Evolutionary conservation across 345 rosid genomes (phyloP).

Genomic region (Gossypioides kirkii): DNA sequence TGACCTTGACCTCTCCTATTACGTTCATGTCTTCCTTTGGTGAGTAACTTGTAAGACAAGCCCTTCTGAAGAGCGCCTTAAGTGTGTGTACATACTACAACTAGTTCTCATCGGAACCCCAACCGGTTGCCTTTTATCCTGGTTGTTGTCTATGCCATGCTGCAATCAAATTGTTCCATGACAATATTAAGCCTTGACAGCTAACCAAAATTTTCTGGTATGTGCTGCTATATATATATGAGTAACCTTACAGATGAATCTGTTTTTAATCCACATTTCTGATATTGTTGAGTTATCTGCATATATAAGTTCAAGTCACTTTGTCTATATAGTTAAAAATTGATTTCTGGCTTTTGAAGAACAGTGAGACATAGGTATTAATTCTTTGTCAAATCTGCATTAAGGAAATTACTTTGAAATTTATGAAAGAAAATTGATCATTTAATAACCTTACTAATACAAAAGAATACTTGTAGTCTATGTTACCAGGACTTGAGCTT

Average conservation of each 20-base stretch:
- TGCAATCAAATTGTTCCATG: background rate
- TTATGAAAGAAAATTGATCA: background rate
- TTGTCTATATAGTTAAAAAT: no score
- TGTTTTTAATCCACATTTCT: background rate
- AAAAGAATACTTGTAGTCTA: no score
- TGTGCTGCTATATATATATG: background rate
- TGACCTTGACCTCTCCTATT: background rate
- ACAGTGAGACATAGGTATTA: no score
- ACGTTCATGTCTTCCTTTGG: background rate
- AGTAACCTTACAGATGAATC: background rate
- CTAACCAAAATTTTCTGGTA: background rate
- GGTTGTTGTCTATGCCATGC: background rate
- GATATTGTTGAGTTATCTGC: background rate
- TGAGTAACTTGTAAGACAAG: background rate
- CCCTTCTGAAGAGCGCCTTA: conserved; percentile 1
- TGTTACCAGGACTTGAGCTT: no score
- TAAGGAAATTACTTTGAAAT: background rate
- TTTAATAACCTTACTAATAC: background rate
- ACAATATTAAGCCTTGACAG: background rate
- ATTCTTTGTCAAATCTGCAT: background rate
- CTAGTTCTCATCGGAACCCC: background rate
- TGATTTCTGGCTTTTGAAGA: no score
- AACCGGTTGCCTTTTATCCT: background rate
- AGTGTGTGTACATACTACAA: background rate
- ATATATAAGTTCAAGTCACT: background rate